Conservation (phyloP, 1,139 yeast species). For the Sugiyamaella xylanicola region DNA sequence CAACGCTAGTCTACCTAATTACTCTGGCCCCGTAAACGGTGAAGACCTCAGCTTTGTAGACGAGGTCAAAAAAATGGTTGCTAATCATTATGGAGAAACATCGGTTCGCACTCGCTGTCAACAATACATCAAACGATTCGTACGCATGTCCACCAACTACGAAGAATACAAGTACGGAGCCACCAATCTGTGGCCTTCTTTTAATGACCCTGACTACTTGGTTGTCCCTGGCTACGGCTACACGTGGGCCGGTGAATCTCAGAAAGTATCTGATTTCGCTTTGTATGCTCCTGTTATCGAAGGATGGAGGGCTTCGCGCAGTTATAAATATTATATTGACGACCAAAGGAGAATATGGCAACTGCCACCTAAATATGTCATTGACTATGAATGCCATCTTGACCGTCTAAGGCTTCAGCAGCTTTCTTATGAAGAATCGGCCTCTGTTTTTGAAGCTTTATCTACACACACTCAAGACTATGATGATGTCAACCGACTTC, state of each 20-base stretch:
- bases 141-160: conserved; percentile 40
- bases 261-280: conserved; percentile 34
- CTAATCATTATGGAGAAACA: conserved; percentile 41
- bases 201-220: conserved; percentile 29
- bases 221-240: conserved; percentile 41
- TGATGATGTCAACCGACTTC: conserved; percentile 40
- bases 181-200: conserved; percentile 39
- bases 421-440: conserved; percentile 39
- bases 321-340: conserved; percentile 34
- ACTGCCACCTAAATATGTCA: conserved; percentile 34
- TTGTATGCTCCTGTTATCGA: conserved; percentile 39
- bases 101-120: conserved; percentile 41
- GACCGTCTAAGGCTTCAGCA: conserved; percentile 38
- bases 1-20: neutral
- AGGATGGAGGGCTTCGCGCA: conserved; percentile 41
- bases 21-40: conserved; percentile 1
- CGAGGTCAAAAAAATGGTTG: conserved; percentile 39
- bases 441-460: conserved; percentile 34
- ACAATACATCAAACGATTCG: conserved; percentile 39
- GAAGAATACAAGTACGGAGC: conserved; percentile 39
- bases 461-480: conserved; percentile 37
- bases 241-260: conserved; percentile 39
- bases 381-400: conserved; percentile 41
- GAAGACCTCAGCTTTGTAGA: conserved; percentile 41
- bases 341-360: conserved; percentile 34